A percentile compares a stretch with the other conserved stretches of the same genome.
These are phyloP conservation scores for Cubamyces lactineus DNA, from an alignment of 768 basidiomycete species.

Conservation along the genomic window DNA sequence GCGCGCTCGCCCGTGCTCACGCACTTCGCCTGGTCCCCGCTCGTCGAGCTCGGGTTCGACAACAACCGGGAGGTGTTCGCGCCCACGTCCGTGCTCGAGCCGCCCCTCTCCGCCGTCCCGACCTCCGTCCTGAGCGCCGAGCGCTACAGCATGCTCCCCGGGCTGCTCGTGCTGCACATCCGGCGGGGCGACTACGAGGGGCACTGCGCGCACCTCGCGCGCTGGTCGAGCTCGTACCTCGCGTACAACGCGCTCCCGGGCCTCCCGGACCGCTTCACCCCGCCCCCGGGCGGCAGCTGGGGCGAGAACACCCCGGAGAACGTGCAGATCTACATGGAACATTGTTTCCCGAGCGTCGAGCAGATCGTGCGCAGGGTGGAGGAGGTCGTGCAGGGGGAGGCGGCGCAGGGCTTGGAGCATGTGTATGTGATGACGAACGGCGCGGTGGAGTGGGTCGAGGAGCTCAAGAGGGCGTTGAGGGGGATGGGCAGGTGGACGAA, in stretches of 20 bases:
- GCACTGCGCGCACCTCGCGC: slow-evolving; percentile 49
- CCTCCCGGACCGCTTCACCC: slow-evolving; percentile 50
- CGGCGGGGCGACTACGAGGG: slow-evolving; percentile 59
- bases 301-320: slow-evolving; percentile 30
- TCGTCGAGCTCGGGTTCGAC: slow-evolving; percentile 29
- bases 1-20: slow-evolving; percentile 25
- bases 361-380: slow-evolving; percentile 51
- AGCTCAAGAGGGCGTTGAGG: slow-evolving; percentile 46
- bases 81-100: slow-evolving; percentile 12
- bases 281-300: slow-evolving; percentile 29
- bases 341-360: slow-evolving; percentile 55
- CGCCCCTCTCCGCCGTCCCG: slow-evolving; percentile 17
- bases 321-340: slow-evolving; percentile 42
- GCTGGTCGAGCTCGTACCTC: slow-evolving; percentile 45
- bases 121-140: slow-evolving; percentile 8
- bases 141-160: slow-evolving; percentile 42
- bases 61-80: slow-evolving; percentile 27
- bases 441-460: slow-evolving; percentile 49
- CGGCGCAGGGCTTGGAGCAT: slow-evolving; percentile 40
- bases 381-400: slow-evolving; percentile 26
- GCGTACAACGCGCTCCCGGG: slow-evolving; percentile 57
- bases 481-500: slow-evolving; percentile 46
- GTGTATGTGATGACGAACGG: slow-evolving; percentile 73
- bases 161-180: slow-evolving; percentile 59
- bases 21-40: slow-evolving; percentile 30